phyloP scores from a whole-genome alignment of 2,329 filamentous ascomycete genomes.

The Arachnopeziza araneosa region DNA sequence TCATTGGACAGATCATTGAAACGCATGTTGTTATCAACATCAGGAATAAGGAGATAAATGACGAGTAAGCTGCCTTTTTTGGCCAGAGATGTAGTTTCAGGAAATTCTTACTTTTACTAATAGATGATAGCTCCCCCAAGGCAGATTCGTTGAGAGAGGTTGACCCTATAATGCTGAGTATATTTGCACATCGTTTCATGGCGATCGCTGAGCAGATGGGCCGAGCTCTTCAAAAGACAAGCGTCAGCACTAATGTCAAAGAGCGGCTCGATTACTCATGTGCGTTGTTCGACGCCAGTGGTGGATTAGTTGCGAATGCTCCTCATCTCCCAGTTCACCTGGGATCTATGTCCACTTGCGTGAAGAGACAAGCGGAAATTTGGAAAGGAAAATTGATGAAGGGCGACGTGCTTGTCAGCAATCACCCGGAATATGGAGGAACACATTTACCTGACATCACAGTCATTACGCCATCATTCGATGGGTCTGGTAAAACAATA shows the following conservation, averaged over 20 bases:
- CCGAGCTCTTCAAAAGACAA: slow-evolving; percentile 70
- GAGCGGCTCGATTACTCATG: slow-evolving; percentile 81
- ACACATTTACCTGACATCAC: slow-evolving; percentile 83
- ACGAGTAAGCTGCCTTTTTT: slow-evolving; percentile 28
- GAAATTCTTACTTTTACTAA: neutral
- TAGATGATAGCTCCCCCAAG: slow-evolving; percentile 9
- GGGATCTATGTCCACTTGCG: slow-evolving; percentile 81
- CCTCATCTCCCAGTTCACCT: slow-evolving; percentile 78
- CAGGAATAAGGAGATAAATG: slow-evolving; percentile 48
- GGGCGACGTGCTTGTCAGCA: slow-evolving; percentile 77
- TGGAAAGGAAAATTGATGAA: slow-evolving; percentile 73
- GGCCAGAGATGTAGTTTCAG: neutral
- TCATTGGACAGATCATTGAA: too few relatives aligned
- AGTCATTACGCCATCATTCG: slow-evolving; percentile 73
- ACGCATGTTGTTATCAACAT: slow-evolving; percentile 90
- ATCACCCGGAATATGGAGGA: slow-evolving; percentile 78
- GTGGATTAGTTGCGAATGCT: slow-evolving; percentile 72
- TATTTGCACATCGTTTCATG: slow-evolving; percentile 82
- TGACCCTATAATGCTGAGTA: slow-evolving; percentile 71
- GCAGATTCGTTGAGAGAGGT: slow-evolving; percentile 44
- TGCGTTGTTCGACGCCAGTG: slow-evolving; percentile 70
- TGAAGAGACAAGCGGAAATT: slow-evolving; percentile 71
- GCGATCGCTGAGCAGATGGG: slow-evolving; percentile 84
- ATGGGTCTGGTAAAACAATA: slow-evolving; percentile 58
- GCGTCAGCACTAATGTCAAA: slow-evolving; percentile 75